Conservation (phyloP, 2,329 filamentous ascomycete species). For the Verticillium zaregamsianum region DNA sequence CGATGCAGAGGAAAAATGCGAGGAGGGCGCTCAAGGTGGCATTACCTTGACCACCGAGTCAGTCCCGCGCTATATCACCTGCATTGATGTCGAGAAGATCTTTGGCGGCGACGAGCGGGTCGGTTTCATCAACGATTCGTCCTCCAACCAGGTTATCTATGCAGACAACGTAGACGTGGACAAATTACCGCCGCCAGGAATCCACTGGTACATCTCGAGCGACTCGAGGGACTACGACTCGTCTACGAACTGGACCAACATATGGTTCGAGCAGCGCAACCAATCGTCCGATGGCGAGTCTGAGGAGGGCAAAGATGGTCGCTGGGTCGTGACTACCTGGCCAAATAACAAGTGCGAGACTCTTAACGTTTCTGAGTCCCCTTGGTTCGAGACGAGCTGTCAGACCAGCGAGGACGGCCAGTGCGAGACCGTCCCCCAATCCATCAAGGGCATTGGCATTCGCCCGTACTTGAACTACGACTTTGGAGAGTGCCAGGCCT, state of each 20-base stretch:
- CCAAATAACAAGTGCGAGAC: conserved; percentile 10
- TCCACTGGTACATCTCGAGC: conserved; percentile 11
- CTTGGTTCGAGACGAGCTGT: conserved; percentile 8
- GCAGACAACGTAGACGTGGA: background rate
- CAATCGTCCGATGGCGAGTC: background rate
- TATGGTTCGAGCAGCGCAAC: conserved; percentile 11
- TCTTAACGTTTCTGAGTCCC: background rate
- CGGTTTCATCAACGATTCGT: background rate
- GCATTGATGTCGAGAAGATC: background rate
- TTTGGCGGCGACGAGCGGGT: background rate
- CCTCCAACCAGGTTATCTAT: background rate
- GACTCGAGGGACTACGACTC: conserved; percentile 7
- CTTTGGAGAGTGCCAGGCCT: background rate
- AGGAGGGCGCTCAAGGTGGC: background rate
- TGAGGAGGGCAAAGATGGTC: conserved; percentile 7
- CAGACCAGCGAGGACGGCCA: conserved; percentile 8
- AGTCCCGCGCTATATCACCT: background rate
- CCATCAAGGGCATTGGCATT: conserved; percentile 4
- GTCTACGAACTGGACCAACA: conserved; percentile 11
- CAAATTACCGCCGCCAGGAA: conserved; percentile 2
- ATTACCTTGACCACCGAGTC: background rate
- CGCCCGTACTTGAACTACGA: background rate
- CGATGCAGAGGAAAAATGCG: background rate
- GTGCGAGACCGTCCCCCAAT: conserved; percentile 4
- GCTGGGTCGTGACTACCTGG: conserved; percentile 12